Conservation (phyloP, 371 early-diverging fungal genomes). For the Syncephalastrum racemosum region DNA sequence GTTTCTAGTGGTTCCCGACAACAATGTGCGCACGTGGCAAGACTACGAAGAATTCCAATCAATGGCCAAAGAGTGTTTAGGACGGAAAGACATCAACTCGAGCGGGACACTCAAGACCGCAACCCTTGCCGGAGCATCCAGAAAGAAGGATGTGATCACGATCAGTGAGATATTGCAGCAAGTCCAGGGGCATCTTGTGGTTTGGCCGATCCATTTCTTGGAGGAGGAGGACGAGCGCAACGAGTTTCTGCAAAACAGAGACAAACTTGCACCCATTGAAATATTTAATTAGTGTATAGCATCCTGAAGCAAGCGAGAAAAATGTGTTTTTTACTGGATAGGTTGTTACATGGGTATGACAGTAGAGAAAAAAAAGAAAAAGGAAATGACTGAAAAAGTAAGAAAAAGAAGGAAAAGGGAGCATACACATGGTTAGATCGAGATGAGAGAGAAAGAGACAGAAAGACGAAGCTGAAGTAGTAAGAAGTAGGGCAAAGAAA, state of each 20-base stretch:
- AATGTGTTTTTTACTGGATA: constrained; percentile 8
- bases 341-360: not conserved
- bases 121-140: constrained; percentile 1
- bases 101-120: constrained; percentile 6
- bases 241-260: constrained; percentile 48
- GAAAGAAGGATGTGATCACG: not conserved
- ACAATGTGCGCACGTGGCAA: constrained; percentile 63
- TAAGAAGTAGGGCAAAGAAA: constrained; percentile 3
- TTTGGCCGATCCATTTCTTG: constrained; percentile 58
- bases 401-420: constrained; percentile 10
- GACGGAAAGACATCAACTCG: constrained; percentile 22
- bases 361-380: constrained; percentile 1
- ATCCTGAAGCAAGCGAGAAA: not conserved
- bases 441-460: not conserved
- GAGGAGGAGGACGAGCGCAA: constrained; percentile 48
- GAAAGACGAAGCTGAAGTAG: not conserved
- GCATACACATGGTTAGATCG: constrained; percentile 3
- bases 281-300: constrained; percentile 48
- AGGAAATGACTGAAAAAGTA: not conserved
- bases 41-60: constrained; percentile 56
- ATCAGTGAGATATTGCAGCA: constrained; percentile 18
- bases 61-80: constrained; percentile 35
- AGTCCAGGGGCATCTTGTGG: constrained; percentile 58
- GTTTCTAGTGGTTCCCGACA: constrained; percentile 73
- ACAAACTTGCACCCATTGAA: constrained; percentile 56